These are phyloP conservation scores for Pseudomonodictys pantanalensis DNA, from an alignment of 495 filamentous ascomycete genomes.

Conservation along the genomic window DNA sequence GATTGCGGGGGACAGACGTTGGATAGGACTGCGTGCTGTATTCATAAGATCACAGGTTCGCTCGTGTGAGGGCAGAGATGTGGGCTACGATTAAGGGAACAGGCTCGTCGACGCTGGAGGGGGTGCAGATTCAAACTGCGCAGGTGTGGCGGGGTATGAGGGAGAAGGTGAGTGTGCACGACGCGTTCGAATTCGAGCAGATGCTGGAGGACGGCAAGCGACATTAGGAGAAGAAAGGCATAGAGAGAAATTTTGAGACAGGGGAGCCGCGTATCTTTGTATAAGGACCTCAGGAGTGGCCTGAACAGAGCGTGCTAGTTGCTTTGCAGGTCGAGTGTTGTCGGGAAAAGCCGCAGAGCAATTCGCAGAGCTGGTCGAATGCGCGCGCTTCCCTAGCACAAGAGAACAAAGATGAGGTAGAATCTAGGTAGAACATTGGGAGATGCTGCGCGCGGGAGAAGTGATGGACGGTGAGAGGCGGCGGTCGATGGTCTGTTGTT, in stretches of 20 bases:
- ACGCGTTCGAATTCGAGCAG: background rate
- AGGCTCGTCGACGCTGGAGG: no score
- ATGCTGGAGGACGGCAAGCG: background rate
- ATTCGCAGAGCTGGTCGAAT: background rate
- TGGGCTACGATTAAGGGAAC: no score
- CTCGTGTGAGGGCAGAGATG: no score
- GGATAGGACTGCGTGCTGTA: no score
- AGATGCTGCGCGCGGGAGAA: background rate
- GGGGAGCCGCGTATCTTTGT: background rate
- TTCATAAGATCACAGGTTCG: no score
- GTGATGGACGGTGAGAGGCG: background rate
- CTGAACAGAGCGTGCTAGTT: background rate
- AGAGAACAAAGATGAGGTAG: background rate
- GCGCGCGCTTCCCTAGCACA: background rate
- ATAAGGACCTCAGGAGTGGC: background rate
- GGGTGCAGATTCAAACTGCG: no score
- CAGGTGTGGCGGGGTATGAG: no score
- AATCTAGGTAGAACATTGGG: background rate
- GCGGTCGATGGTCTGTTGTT: background rate
- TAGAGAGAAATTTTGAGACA: background rate
- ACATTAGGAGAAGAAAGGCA: background rate
- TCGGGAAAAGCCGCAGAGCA: background rate
- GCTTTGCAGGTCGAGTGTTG: background rate
- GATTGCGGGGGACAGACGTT: no score
- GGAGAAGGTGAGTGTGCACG: no score